phyloP scores from a whole-genome alignment of 2,329 filamentous ascomycete species.

The Sporothrix brunneoviolacea region DNA sequence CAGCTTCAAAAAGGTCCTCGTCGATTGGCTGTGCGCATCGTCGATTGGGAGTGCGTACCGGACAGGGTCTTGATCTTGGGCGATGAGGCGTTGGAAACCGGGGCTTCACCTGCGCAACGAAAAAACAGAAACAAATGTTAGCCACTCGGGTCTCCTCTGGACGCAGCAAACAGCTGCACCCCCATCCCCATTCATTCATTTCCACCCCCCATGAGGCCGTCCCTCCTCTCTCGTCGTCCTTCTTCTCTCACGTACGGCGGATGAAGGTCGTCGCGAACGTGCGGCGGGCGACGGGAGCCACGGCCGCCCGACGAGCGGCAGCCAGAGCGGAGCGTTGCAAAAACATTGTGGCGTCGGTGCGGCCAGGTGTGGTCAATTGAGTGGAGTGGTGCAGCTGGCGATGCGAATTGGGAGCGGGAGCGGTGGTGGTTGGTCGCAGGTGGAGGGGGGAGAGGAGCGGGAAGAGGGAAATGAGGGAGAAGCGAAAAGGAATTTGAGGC shows the following conservation, averaged over 20 bases:
- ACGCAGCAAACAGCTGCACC: no score
- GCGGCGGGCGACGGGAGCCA: conserved; percentile 47
- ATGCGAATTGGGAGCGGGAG: conserved; percentile 12
- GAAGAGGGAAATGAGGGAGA: conserved; percentile 2
- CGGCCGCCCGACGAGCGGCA: conserved; percentile 54
- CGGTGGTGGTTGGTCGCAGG: conserved; percentile 10
- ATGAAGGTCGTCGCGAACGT: conserved; percentile 54
- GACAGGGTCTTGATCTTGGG: conserved; percentile 35
- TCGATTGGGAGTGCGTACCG: conserved; percentile 39
- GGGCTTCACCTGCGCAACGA: conserved; percentile 28
- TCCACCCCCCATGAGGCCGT: no score
- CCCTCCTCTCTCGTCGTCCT: not conserved
- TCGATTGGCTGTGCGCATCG: no score
- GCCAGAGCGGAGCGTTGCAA: conserved; percentile 56
- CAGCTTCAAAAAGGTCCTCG: no score
- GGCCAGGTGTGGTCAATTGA: not conserved
- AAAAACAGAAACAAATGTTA: not conserved
- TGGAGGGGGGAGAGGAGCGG: conserved; percentile 1
- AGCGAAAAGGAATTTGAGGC: conserved; percentile 14
- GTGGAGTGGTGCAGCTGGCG: conserved; percentile 22
- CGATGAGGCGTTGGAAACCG: conserved; percentile 14
- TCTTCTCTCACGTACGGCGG: conserved; percentile 46
- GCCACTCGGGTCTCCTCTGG: no score
- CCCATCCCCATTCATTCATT: no score
- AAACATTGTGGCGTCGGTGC: conserved; percentile 40